Conservation (phyloP, 148 eudicot genomes). For the Fallopia convolvulus region DNA sequence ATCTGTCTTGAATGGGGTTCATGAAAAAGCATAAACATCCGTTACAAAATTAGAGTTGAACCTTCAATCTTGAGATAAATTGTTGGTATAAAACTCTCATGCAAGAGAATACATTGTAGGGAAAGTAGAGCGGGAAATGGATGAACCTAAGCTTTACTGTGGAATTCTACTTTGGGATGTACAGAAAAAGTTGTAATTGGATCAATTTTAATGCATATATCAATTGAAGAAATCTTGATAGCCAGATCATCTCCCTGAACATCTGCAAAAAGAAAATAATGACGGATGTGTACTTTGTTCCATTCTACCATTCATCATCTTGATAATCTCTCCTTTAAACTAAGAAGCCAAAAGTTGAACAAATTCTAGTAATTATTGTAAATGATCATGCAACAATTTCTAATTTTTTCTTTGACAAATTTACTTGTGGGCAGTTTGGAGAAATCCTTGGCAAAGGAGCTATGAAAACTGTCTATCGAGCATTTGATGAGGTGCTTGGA, state of each 20-base stretch:
- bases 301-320: too few relatives aligned
- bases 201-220: too few relatives aligned
- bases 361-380: neutral
- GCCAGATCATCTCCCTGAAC: too few relatives aligned
- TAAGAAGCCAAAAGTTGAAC: neutral
- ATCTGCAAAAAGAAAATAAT: too few relatives aligned
- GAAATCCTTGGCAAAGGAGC: constrained; percentile 87
- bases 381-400: neutral
- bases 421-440: constrained; percentile 34
- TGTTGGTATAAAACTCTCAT: neutral
- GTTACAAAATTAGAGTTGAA: neutral
- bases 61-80: neutral
- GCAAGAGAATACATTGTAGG: neutral
- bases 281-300: too few relatives aligned
- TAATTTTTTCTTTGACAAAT: neutral
- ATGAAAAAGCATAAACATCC: too few relatives aligned
- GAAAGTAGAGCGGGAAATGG: neutral
- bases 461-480: constrained; percentile 70
- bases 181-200: neutral
- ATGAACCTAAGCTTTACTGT: neutral
- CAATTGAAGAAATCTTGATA: too few relatives aligned
- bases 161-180: neutral
- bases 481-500: constrained; percentile 69
- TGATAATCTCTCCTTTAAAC: too few relatives aligned
- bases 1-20: too few relatives aligned